Evolutionary conservation across 345 rosid genomes (phyloP).

Genomic region (Eucalyptus brandiana): DNA sequence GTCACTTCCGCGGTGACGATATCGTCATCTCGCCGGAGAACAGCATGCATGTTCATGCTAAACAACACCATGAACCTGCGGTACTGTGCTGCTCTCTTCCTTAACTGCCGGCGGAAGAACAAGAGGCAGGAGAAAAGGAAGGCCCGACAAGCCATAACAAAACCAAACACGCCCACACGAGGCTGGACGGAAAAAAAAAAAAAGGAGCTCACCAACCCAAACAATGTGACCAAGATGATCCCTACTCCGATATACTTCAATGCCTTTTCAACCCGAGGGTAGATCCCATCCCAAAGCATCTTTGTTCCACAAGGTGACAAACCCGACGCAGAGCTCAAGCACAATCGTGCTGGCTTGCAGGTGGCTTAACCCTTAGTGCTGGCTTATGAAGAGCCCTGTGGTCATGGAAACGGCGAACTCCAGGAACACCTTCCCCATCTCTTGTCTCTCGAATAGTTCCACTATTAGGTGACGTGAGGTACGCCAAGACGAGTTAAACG

Average conservation of each 20-base stretch:
- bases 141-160: neutral
- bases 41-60: no score
- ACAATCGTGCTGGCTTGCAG: neutral
- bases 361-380: neutral
- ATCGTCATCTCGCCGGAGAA: no score
- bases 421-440: neutral
- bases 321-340: neutral
- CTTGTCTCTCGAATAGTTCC: neutral
- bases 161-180: neutral
- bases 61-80: no score
- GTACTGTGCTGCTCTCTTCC: neutral
- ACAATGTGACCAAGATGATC: neutral
- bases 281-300: neutral
- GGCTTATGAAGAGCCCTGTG: neutral
- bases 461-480: accelerated
- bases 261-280: neutral
- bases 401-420: neutral
- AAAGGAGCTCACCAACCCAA: neutral
- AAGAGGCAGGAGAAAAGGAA: neutral
- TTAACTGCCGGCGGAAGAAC: neutral
- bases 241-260: neutral
- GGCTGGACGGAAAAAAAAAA: no score
- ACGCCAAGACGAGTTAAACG: accelerated
- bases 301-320: neutral
- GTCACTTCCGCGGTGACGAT: no score